A percentile compares a stretch with the other conserved stretches of the same genome.
phyloP scores from a whole-genome alignment of 768 basidiomycete species.

The Xerocomellus amylosporus region DNA sequence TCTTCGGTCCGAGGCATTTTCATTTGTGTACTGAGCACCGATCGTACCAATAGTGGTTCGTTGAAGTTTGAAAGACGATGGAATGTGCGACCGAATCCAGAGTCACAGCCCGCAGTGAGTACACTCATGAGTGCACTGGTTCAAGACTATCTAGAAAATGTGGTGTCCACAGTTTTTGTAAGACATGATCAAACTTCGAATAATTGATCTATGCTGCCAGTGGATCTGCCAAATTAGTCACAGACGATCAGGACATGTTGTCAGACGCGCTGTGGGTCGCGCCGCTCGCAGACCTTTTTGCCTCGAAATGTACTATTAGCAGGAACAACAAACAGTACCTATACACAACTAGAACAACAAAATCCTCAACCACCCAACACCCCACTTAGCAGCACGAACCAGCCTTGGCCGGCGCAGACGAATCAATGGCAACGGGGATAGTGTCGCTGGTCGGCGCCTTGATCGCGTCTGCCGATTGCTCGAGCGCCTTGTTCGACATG shows the following conservation, averaged over 20 bases:
- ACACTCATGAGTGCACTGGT: constrained; percentile 77
- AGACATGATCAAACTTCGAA: constrained; percentile 68
- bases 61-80: too few relatives aligned
- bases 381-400: constrained; percentile 62
- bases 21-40: too few relatives aligned
- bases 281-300: constrained; percentile 72
- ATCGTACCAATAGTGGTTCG: too few relatives aligned
- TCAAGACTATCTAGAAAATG: constrained; percentile 94
- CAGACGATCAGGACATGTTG: constrained; percentile 83
- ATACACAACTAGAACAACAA: constrained; percentile 22
- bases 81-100: too few relatives aligned
- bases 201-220: constrained; percentile 84
- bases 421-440: constrained; percentile 75
- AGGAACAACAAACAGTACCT: constrained; percentile 26
- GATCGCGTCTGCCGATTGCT: constrained; percentile 75
- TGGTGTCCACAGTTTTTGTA: constrained; percentile 74
- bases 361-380: too few relatives aligned
- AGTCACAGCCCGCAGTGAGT: constrained; percentile 56
- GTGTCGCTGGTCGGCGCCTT: constrained; percentile 78
- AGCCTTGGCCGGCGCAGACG: constrained; percentile 49
- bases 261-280: constrained; percentile 81
- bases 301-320: constrained; percentile 18
- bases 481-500: constrained; percentile 93
- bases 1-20: too few relatives aligned
- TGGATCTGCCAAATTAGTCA: constrained; percentile 89